Conservation (phyloP, 495 filamentous ascomycete species). For the Elasticomyces elasticus region DNA sequence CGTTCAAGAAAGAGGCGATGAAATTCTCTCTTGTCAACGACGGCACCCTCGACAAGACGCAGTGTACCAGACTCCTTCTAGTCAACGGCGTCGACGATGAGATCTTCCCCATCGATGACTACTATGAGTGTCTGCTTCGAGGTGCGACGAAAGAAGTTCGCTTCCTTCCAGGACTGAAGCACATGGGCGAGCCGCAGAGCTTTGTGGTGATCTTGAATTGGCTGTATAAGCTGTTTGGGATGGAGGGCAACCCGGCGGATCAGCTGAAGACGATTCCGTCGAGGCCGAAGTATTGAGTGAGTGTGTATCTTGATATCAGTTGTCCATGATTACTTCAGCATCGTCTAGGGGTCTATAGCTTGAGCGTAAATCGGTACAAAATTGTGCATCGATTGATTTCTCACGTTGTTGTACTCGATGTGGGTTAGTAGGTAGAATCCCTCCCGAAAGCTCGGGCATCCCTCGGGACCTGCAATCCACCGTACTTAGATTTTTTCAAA, state of each 20-base stretch:
- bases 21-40: constrained; percentile 67
- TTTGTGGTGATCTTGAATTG: constrained; percentile 35
- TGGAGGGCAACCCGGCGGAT: constrained; percentile 28
- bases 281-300: constrained; percentile 29
- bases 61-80: constrained; percentile 51
- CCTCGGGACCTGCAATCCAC: too few relatives aligned
- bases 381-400: not conserved
- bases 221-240: constrained; percentile 33
- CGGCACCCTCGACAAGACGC: constrained; percentile 51
- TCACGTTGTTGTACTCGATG: not conserved
- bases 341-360: not conserved
- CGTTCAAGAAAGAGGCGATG: constrained; percentile 50
- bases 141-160: constrained; percentile 62
- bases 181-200: constrained; percentile 37
- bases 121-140: constrained; percentile 55
- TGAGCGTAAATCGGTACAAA: not conserved
- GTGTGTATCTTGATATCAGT: not conserved
- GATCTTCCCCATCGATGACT: constrained; percentile 72
- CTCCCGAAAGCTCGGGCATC: too few relatives aligned
- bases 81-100: constrained; percentile 46
- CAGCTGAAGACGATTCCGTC: constrained; percentile 33
- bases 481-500: too few relatives aligned
- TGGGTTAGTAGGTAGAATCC: not conserved
- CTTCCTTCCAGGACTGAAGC: constrained; percentile 29
- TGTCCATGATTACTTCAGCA: not conserved